Evolutionary conservation across 208 protist genomes (phyloP).

Genomic region (Wallacemonas rigidus): DNA sequence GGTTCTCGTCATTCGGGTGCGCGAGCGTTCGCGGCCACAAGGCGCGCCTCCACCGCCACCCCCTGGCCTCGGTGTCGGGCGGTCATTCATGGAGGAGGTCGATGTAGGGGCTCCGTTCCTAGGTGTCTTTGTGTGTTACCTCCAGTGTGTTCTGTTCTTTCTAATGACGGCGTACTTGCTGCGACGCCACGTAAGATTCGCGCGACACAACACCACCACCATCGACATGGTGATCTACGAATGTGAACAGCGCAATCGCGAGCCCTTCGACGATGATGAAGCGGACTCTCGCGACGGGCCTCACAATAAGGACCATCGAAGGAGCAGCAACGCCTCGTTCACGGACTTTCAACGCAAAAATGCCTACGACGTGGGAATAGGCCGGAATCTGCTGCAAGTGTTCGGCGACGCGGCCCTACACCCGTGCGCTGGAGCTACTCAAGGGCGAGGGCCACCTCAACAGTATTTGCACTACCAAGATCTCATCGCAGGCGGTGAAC

Average conservation of each 20-base stretch:
- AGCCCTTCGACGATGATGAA: slow-evolving; percentile 19
- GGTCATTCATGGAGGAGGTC: slow-evolving; percentile 45
- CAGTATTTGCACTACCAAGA: slow-evolving; percentile 36
- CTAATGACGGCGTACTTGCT: slow-evolving; percentile 71
- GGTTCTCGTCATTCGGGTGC: slow-evolving; percentile 20
- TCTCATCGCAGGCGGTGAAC: slow-evolving; percentile 58
- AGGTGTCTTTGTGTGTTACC: slow-evolving; percentile 78
- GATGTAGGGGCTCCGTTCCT: slow-evolving; percentile 69
- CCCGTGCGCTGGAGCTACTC: not conserved
- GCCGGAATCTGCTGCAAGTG: slow-evolving; percentile 75
- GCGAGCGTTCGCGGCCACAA: not conserved
- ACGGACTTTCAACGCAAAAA: slow-evolving; percentile 44
- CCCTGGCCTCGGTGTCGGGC: slow-evolving; percentile 30
- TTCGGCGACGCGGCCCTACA: slow-evolving; percentile 75
- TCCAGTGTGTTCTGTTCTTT: slow-evolving; percentile 69
- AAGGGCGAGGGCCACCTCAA: slow-evolving; percentile 5
- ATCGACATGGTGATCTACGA: slow-evolving; percentile 86
- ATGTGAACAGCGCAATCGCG: slow-evolving; percentile 26
- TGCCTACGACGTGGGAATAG: slow-evolving; percentile 82
- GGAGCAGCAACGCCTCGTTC: slow-evolving; percentile 16
- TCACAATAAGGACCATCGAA: slow-evolving; percentile 10
- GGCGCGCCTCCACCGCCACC: not conserved
- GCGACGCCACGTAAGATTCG: slow-evolving; percentile 62
- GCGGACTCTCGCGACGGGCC: slow-evolving; percentile 8
- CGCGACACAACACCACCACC: slow-evolving; percentile 84